Conservation (phyloP, 2,329 filamentous ascomycete genomes). For the Cladophialophora bantiana region DNA sequence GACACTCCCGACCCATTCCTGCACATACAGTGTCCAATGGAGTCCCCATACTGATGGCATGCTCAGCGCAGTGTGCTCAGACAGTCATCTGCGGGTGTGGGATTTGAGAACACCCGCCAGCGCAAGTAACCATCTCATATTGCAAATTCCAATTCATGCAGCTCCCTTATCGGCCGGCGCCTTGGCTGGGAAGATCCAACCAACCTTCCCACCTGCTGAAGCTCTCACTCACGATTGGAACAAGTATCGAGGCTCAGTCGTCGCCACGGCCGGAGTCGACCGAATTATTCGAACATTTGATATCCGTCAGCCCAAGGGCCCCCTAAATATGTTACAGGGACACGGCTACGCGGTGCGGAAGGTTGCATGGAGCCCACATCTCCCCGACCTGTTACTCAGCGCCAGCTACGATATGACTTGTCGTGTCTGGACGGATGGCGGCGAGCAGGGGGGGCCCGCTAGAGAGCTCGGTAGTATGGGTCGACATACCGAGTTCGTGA, state of each 20-base stretch:
- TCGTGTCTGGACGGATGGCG: slow-evolving; percentile 89
- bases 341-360: slow-evolving; percentile 91
- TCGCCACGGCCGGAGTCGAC: slow-evolving; percentile 91
- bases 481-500: slow-evolving; percentile 92
- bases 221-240: slow-evolving; percentile 98
- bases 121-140: slow-evolving; percentile 84
- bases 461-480: slow-evolving; percentile 85
- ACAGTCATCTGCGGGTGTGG: slow-evolving; percentile 88
- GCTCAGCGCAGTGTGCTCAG: slow-evolving; percentile 85
- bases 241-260: slow-evolving; percentile 85
- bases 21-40: slow-evolving; percentile 92
- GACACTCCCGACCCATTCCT: slow-evolving; percentile 89
- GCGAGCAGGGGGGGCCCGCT: slow-evolving; percentile 49
- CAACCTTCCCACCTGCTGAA: slow-evolving; percentile 71
- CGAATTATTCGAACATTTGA: slow-evolving; percentile 88
- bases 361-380: slow-evolving; percentile 90
- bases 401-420: slow-evolving; percentile 99
- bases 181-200: slow-evolving; percentile 41
- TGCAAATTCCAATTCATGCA: slow-evolving; percentile 83
- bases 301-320: slow-evolving; percentile 77
- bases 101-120: slow-evolving; percentile 87
- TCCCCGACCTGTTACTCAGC: slow-evolving; percentile 84
- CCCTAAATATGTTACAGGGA: slow-evolving; percentile 75
- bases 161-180: slow-evolving; percentile 43
- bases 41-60: slow-evolving; percentile 86